Conservation (phyloP, 2,329 filamentous ascomycete genomes). For the Hirsutella rhossiliensis region DNA sequence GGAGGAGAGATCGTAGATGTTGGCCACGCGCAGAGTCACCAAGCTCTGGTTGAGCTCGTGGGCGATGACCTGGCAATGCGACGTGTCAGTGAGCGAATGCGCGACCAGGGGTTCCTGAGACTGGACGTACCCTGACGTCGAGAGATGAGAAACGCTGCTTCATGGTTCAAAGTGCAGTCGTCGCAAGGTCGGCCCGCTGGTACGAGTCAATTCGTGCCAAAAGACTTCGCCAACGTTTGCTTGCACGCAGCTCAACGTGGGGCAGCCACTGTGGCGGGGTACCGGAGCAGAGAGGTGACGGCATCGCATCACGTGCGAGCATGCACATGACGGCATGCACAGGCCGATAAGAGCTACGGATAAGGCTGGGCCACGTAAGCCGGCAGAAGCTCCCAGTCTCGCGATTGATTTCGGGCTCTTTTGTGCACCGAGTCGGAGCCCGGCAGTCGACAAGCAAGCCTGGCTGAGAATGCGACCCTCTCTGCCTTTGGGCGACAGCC, state of each 20-base stretch:
- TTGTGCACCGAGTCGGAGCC: too few species aligned
- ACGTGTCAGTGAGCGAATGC: constrained; percentile 1
- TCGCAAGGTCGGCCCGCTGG: not conserved
- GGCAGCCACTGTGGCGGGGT: constrained; percentile 2
- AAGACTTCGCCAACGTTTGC: not conserved
- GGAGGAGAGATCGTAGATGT: constrained; percentile 92
- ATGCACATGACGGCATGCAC: not conserved
- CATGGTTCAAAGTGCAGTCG: constrained; percentile 34
- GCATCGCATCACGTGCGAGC: constrained; percentile 5
- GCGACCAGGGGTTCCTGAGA: not conserved
- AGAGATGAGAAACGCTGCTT: constrained; percentile 73
- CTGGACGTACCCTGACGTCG: constrained; percentile 50
- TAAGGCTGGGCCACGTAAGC: too few species aligned
- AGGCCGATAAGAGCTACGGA: too few species aligned
- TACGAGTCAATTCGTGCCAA: not conserved
- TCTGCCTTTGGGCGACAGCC: too few species aligned
- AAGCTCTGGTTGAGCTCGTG: constrained; percentile 78
- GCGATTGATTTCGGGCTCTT: too few species aligned
- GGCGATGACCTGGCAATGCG: constrained; percentile 61
- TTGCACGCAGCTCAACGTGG: constrained; percentile 2
- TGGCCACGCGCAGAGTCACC: constrained; percentile 69
- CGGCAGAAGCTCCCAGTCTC: too few species aligned
- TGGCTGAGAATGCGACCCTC: too few species aligned
- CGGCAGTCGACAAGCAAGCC: too few species aligned
- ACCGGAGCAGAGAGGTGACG: constrained; percentile 2